Percentiles rank a stretch among this genome's conserved stretches.
phyloP scores from a whole-genome alignment of 441 rosid genomes.

The Bruguiera hainesii region DNA sequence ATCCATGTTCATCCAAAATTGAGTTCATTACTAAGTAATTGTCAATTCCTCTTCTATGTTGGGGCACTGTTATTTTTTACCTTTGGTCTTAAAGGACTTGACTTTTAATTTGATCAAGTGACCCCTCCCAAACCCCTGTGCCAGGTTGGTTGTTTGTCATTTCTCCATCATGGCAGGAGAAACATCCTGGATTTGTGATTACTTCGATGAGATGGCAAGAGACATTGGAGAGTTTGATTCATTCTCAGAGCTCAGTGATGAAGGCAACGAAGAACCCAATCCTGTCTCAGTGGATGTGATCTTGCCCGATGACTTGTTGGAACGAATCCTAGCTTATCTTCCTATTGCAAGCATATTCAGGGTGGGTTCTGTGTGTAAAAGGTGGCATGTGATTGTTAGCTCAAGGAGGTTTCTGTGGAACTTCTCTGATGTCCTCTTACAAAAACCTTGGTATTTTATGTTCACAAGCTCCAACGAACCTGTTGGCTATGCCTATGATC shows the following conservation, averaged over 20 bases:
- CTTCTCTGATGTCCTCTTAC: slow-evolving; percentile 45
- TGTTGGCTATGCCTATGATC: slow-evolving; percentile 83
- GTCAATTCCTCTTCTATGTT: background rate
- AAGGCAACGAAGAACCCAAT: slow-evolving; percentile 47
- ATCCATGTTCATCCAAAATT: background rate
- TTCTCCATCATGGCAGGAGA: slow-evolving; percentile 63
- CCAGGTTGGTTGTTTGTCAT: slow-evolving; percentile 19
- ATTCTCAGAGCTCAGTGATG: slow-evolving; percentile 60
- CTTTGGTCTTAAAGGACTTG: background rate
- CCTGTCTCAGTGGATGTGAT: slow-evolving; percentile 60
- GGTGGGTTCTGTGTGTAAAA: slow-evolving; percentile 85
- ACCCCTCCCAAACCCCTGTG: background rate
- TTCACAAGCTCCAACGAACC: slow-evolving; percentile 88
- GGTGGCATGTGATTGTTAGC: slow-evolving; percentile 85
- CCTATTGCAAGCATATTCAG: slow-evolving; percentile 85
- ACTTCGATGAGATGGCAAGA: slow-evolving; percentile 41
- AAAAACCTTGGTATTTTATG: slow-evolving; percentile 98
- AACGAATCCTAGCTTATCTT: slow-evolving; percentile 74
- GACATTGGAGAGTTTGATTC: slow-evolving; percentile 43
- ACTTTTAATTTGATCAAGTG: background rate
- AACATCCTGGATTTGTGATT: slow-evolving; percentile 68
- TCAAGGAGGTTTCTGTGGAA: slow-evolving; percentile 72
- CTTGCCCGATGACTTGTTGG: slow-evolving; percentile 82
- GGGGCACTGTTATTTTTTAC: background rate
- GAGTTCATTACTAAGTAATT: background rate